Base-by-base conservation (phyloP, 1,284 basidiomycete genomes). In the Ceratobasidium sp. region DNA sequence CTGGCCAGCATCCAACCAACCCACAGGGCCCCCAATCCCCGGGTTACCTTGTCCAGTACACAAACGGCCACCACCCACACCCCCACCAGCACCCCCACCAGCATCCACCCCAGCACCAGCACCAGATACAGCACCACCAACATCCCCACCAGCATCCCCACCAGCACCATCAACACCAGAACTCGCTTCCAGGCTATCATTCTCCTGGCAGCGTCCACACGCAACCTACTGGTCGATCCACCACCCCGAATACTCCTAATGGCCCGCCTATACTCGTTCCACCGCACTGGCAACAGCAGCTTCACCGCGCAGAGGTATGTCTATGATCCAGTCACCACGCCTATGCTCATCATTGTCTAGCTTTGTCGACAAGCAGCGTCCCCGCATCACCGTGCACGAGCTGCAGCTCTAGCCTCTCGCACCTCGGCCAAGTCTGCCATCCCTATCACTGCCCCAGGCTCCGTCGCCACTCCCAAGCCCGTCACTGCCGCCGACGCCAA, bases 371-470 rank as follows among this genome's bases (percentile, higher is more conserved):
- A 89, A 21, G 90, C 90, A 44, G 87, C 89, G 75, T 91, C 90
- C 5, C 91, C 91, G 0, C 91, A 93, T 79, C 91, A 93, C 78
- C 88, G 92, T 74, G 92, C 92, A 28, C 86, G 91, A 57, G 88
- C 90, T 41, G 92, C 87, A 77, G 91, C 91, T 66, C 89, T 93
- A 86, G 91, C 92, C 50, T 89, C 91, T 38, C 87, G 92, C 62
- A 90, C 90, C 11, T 86, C 91, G 72, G 83, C 90, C 47, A 94
- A 93, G 82, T 87, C 91, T 43, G 91, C 91, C 44, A 92, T 94
- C 76, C 87, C 91, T 46, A 94, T 94, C 80, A 92, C 91, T 70
- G 92, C 94, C 78, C 92, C 92, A 11, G 93, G 93, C 32, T n/a
- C 78, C 83, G 62, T 59, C 66, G 46, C 63, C 28, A 66, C 74